phyloP scores from a whole-genome alignment of 495 filamentous ascomycete genomes.

The Platismatia glauca region DNA sequence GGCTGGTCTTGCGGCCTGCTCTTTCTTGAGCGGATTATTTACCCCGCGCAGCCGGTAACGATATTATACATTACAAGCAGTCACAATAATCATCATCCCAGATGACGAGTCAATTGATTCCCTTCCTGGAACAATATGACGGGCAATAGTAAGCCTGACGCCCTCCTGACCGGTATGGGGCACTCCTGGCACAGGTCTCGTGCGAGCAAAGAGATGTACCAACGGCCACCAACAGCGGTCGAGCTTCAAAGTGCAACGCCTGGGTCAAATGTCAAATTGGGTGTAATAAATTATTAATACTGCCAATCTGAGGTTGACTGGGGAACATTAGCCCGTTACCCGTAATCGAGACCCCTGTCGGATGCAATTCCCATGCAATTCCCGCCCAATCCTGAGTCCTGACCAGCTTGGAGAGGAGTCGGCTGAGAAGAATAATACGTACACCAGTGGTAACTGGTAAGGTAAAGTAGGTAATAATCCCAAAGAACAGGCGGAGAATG shows the following conservation, averaged over 20 bases:
- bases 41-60: slow-evolving; percentile 9
- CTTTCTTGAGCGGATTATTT: neutral
- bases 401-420: too few relatives aligned
- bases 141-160: too few relatives aligned
- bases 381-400: slow-evolving; percentile 14
- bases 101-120: neutral
- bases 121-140: neutral
- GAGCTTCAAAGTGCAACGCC: neutral
- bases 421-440: too few relatives aligned
- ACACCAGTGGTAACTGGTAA: too few relatives aligned
- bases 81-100: neutral
- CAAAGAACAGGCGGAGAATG: neutral
- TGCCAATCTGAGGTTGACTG: neutral
- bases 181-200: neutral
- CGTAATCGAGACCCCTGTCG: neutral
- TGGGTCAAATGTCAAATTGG: too few relatives aligned
- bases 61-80: neutral
- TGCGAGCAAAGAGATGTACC: too few relatives aligned
- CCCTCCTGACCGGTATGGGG: too few relatives aligned
- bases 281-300: neutral
- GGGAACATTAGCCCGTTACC: slow-evolving; percentile 11
- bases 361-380: neutral
- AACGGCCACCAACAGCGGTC: neutral
- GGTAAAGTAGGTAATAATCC: too few relatives aligned
- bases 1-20: neutral